phyloP scores from a whole-genome alignment of 2,329 filamentous ascomycete species.

The Microthyrium microscopicum region DNA sequence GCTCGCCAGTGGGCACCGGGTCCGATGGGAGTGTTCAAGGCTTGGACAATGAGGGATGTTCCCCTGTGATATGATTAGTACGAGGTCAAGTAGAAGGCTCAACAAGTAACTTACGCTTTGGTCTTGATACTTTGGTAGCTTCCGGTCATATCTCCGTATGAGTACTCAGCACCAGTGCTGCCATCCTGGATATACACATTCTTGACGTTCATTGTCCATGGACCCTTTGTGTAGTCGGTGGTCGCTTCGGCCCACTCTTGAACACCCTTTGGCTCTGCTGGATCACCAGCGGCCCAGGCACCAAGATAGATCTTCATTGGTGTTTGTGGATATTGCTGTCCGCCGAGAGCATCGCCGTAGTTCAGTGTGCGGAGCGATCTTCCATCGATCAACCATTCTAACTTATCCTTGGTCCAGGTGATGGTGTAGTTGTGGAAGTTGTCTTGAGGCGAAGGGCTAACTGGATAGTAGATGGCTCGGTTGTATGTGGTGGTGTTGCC shows the following conservation, averaged over 20 bases:
- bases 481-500: constrained; percentile 55
- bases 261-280: constrained; percentile 63
- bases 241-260: constrained; percentile 78
- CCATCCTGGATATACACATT: constrained; percentile 71
- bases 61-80: constrained; percentile 12
- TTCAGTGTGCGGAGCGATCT: constrained; percentile 44
- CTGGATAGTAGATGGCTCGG: constrained; percentile 46
- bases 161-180: constrained; percentile 74
- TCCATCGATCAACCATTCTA: constrained; percentile 60
- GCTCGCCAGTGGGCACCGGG: constrained; percentile 19
- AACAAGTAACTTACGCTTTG: constrained; percentile 15
- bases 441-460: constrained; percentile 39
- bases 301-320: constrained; percentile 68
- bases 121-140: constrained; percentile 32
- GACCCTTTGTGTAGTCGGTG: constrained; percentile 68
- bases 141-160: constrained; percentile 62
- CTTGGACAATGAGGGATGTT: constrained; percentile 19
- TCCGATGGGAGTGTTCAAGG: constrained; percentile 20
- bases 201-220: constrained; percentile 73
- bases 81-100: not conserved
- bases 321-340: constrained; percentile 55
- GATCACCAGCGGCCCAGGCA: constrained; percentile 79
- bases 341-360: constrained; percentile 38
- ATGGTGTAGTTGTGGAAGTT: constrained; percentile 56
- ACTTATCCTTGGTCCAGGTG: constrained; percentile 49